Conservation (phyloP, 805 yeast species). For the Nakazawaea wyomingensis region DNA sequence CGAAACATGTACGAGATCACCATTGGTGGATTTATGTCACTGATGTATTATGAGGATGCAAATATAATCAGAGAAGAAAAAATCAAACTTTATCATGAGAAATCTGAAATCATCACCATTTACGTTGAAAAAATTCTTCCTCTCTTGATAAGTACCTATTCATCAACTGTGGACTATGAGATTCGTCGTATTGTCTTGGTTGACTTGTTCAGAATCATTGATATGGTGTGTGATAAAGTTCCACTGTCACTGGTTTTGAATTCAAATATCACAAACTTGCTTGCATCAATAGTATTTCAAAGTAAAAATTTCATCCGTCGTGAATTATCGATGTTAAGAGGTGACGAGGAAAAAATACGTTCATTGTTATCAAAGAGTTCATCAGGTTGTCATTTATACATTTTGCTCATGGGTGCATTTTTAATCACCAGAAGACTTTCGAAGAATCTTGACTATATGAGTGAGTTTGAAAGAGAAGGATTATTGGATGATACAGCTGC, state of each 20-base stretch:
- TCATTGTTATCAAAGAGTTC: slow-evolving; percentile 12
- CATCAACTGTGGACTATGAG: slow-evolving; percentile 65
- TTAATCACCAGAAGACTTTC: slow-evolving; percentile 39
- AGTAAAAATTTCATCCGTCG: slow-evolving; percentile 29
- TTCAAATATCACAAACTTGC: slow-evolving; percentile 38
- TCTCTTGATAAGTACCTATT: slow-evolving; percentile 56
- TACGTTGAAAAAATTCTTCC: slow-evolving; percentile 47
- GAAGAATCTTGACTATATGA: slow-evolving; percentile 40
- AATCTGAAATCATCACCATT: slow-evolving; percentile 20
- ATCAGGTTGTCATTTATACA: slow-evolving; percentile 26
- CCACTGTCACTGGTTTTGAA: slow-evolving; percentile 28
- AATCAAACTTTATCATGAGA: slow-evolving; percentile 24
- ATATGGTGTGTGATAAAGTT: slow-evolving; percentile 30
- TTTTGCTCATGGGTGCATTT: slow-evolving; percentile 47
- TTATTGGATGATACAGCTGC: slow-evolving; percentile 45
- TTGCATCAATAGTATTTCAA: slow-evolving; percentile 61
- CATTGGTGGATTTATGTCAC: slow-evolving; percentile 27
- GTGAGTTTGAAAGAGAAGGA: slow-evolving; percentile 66
- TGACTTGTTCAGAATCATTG: slow-evolving; percentile 46
- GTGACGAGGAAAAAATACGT: background rate
- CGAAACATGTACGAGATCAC: slow-evolving; percentile 12
- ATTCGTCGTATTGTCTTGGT: slow-evolving; percentile 54
- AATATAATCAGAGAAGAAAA: slow-evolving; percentile 27
- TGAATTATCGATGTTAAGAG: background rate
- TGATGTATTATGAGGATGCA: slow-evolving; percentile 19